Evolutionary conservation across 495 filamentous ascomycete species (phyloP).

Genomic region (Trichoderma parareesei): DNA sequence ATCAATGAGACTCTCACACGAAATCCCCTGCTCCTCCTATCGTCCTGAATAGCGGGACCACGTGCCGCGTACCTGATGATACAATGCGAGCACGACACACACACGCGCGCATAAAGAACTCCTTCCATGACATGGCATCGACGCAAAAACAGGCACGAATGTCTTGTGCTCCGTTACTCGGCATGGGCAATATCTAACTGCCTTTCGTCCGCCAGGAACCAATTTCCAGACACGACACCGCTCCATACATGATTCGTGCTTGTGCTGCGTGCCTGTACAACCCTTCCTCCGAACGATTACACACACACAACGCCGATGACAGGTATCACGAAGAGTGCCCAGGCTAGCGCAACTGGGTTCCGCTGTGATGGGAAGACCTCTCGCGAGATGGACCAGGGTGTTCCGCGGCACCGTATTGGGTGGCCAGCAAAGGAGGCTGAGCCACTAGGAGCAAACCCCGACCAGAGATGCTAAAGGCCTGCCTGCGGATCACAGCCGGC

Average conservation of each 20-base stretch:
- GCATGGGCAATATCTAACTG: background rate
- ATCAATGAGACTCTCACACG: background rate
- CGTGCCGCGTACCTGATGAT: background rate
- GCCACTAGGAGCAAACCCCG: conserved; percentile 4
- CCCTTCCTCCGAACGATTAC: background rate
- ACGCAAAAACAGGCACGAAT: background rate
- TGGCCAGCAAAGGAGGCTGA: conserved; percentile 2
- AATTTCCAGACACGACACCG: background rate
- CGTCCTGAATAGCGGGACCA: background rate
- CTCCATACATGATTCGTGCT: background rate
- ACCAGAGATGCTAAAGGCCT: background rate
- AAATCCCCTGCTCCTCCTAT: background rate
- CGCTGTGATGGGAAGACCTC: background rate
- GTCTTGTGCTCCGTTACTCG: background rate
- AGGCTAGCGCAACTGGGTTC: background rate
- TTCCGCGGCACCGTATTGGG: conserved; percentile 1
- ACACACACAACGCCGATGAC: conserved; percentile 3
- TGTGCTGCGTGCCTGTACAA: background rate
- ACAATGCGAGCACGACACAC: background rate
- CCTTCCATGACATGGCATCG: background rate
- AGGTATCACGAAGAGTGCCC: background rate
- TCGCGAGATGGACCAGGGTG: conserved; percentile 1
- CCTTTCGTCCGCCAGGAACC: background rate
- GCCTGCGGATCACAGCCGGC: conserved; percentile 8
- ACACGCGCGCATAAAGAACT: background rate